Evolutionary conservation across 768 basidiomycete genomes (phyloP), one percentile per base, ranked within the genome.

Genomic region (Psilocybe azurescens): DNA sequence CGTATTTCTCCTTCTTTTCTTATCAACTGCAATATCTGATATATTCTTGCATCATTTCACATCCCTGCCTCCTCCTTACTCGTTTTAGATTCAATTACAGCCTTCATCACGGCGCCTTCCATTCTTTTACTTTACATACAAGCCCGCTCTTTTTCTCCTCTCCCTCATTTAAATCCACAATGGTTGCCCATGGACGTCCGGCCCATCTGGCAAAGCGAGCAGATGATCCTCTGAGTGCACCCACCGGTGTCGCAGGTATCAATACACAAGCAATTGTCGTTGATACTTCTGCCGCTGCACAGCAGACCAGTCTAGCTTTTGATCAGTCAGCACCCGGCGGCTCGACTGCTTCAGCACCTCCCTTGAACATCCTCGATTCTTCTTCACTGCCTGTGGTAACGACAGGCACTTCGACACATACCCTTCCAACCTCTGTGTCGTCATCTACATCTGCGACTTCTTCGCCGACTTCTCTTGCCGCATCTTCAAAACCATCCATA

Each of bases 401-500:
- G 13, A 38, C 63, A 38, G 13, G 49, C 32, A 57, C 63, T 4
- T 9, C 59, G 6, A 41, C 60, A 2, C n/a, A 36, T 13, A 56
- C 32, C 18, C 33, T 62, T 24, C 56, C 63, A 6, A 18, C 62
- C 3, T 48, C 66, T 24, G 49, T 68, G 24, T 50, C 66, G 7
- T 11, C 65, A 49, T 30, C 59, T n/a, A 11, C 29, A 14, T 28
- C 67, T 36, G 46, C 57, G 24, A 30, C 65, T 41, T 1, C 72
- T n/a, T 32, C 74, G 4, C 60, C 68, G 3, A 50, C 61, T 18
- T 33, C 60, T 2, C 56, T 70, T 10, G 65, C 64, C 1, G 66
- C 74, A 36, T 70, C 75, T 29, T 58, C 71, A 41, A 73, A 72
- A 18, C 60, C 73, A 4, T 14, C 41, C 13, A 82, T 86, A 14